These are phyloP conservation scores for Lachancea lanzarotensis DNA, from an alignment of 805 yeast species.

Conservation along the genomic window DNA sequence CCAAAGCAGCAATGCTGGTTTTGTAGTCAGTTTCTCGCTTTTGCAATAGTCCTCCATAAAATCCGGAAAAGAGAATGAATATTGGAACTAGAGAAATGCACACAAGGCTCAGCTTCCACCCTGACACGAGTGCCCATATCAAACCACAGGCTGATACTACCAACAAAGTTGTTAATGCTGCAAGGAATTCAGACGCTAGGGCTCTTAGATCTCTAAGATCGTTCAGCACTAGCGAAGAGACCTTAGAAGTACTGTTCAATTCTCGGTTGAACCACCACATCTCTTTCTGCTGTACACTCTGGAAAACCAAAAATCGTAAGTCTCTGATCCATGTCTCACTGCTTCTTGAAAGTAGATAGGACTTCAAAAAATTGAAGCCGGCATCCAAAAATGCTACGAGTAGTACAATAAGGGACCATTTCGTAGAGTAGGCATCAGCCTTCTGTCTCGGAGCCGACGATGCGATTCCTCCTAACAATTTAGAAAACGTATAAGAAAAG, in stretches of 20 bases:
- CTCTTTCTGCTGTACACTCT: slow-evolving; percentile 44
- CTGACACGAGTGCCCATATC: slow-evolving; percentile 68
- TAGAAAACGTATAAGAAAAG: slow-evolving; percentile 72
- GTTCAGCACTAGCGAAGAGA: slow-evolving; percentile 65
- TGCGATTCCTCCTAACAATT: slow-evolving; percentile 57
- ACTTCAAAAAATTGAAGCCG: slow-evolving; percentile 43
- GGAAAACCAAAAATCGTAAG: slow-evolving; percentile 46
- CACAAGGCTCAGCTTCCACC: slow-evolving; percentile 85
- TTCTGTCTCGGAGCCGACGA: slow-evolving; percentile 35
- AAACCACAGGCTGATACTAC: slow-evolving; percentile 54
- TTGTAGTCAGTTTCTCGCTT: slow-evolving; percentile 57
- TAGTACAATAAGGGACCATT: slow-evolving; percentile 67
- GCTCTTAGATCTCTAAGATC: slow-evolving; percentile 74
- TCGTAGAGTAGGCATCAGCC: slow-evolving; percentile 34
- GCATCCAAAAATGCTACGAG: slow-evolving; percentile 63
- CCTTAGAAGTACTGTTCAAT: slow-evolving; percentile 40
- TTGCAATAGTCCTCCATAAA: slow-evolving; percentile 48
- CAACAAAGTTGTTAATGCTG: slow-evolving; percentile 46
- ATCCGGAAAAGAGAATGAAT: slow-evolving; percentile 44
- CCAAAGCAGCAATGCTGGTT: slow-evolving; percentile 46
- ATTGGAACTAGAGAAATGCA: slow-evolving; percentile 72
- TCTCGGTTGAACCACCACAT: slow-evolving; percentile 45
- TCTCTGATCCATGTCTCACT: slow-evolving; percentile 63
- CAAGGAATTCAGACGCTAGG: slow-evolving; percentile 55
- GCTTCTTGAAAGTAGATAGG: slow-evolving; percentile 44